A percentile compares a stretch with the other conserved stretches of the same genome.
Evolutionary conservation across 176 grass and related monocot species (phyloP).

Genomic region (Puya raimondii): DNA sequence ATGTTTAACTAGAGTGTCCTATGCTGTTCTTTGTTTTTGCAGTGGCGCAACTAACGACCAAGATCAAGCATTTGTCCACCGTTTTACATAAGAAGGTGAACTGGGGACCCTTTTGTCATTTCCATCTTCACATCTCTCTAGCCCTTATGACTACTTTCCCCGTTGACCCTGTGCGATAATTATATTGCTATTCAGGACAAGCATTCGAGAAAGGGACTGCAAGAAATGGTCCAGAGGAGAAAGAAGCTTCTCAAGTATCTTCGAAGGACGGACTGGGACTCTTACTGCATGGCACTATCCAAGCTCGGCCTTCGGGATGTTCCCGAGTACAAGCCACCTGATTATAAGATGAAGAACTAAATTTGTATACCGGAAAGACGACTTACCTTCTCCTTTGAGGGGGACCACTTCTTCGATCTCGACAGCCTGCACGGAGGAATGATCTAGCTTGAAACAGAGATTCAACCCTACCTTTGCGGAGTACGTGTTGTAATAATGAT

Average conservation of each 20-base stretch:
- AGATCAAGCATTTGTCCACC: slow-evolving; percentile 85
- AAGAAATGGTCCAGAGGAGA: slow-evolving; percentile 88
- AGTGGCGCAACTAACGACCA: slow-evolving; percentile 88
- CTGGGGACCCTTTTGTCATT: not conserved
- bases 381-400: not conserved
- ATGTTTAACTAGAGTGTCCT: not conserved
- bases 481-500: too few species aligned
- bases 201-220: slow-evolving; percentile 83
- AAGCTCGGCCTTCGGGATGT: slow-evolving; percentile 73
- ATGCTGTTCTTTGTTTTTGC: slow-evolving; percentile 23
- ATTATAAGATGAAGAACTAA: slow-evolving; percentile 51
- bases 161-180: not conserved
- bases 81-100: slow-evolving; percentile 89
- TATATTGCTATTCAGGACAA: slow-evolving; percentile 47
- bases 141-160: not conserved
- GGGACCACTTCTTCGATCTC: not conserved
- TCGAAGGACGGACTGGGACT: slow-evolving; percentile 85
- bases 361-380: not conserved
- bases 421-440: too few species aligned
- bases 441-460: too few species aligned
- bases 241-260: slow-evolving; percentile 93
- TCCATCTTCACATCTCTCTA: not conserved
- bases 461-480: too few species aligned
- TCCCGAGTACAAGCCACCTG: slow-evolving; percentile 59
- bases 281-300: slow-evolving; percentile 71